Conservation (phyloP, 257 asterid species). For the Plantago major region DNA sequence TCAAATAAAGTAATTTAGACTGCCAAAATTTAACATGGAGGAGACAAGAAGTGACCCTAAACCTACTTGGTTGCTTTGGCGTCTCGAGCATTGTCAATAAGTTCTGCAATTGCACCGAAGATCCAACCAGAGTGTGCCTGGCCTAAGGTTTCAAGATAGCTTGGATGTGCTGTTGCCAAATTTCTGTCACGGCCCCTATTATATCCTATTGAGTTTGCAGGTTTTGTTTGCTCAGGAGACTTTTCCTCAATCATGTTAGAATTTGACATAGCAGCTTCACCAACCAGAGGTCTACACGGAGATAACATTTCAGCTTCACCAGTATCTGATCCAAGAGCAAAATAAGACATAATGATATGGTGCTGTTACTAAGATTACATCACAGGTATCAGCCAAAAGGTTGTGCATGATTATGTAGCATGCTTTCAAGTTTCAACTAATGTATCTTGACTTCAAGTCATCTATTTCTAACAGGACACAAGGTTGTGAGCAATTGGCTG, state of each 20-base stretch:
- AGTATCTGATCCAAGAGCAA: conserved; percentile 16
- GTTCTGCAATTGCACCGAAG: conserved; percentile 87
- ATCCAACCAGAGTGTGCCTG: conserved; percentile 85
- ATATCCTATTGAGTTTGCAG: conserved; percentile 22
- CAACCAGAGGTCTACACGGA: conserved; percentile 20
- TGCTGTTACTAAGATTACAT: not conserved
- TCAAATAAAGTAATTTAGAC: conserved; percentile 18
- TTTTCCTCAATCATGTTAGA: conserved; percentile 31
- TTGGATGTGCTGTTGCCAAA: conserved; percentile 57
- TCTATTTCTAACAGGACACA: no score
- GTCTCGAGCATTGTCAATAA: conserved; percentile 78
- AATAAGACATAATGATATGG: not conserved
- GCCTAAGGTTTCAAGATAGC: conserved; percentile 67
- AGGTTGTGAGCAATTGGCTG: no score
- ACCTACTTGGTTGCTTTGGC: conserved; percentile 74
- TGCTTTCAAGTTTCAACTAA: no score
- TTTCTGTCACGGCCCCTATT: conserved; percentile 34
- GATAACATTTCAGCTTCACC: not conserved
- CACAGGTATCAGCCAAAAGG: conserved; percentile 7
- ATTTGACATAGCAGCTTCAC: conserved; percentile 41
- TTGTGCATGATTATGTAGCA: conserved; percentile 4
- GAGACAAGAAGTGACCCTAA: conserved; percentile 15
- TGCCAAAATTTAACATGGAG: conserved; percentile 1
- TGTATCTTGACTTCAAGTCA: no score
- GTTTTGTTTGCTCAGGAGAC: conserved; percentile 19